A percentile compares a stretch with the other conserved stretches of the same genome.
Evolutionary conservation across 345 rosid species (phyloP).

Genomic region (Cardiospermum halicacabum): DNA sequence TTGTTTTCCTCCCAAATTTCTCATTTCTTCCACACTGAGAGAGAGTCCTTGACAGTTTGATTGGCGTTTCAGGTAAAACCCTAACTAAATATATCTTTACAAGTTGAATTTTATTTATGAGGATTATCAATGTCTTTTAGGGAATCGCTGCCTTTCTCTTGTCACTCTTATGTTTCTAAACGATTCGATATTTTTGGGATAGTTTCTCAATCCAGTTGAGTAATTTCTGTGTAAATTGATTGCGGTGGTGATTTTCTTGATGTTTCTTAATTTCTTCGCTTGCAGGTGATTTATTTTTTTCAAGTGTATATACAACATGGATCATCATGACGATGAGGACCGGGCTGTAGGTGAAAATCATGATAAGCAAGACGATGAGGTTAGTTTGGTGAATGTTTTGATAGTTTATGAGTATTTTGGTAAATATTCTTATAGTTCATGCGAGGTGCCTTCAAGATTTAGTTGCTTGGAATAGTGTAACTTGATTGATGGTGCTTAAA

Average conservation of each 20-base stretch:
- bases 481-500: not conserved
- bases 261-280: not conserved
- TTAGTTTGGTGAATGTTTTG: slow-evolving; percentile 21
- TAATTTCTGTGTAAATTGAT: not conserved
- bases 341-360: slow-evolving; percentile 39
- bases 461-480: not conserved
- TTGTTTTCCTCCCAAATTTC: not conserved
- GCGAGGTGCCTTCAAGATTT: not conserved
- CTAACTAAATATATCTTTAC: not conserved
- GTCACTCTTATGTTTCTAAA: not conserved
- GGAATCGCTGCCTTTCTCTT: not conserved
- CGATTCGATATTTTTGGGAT: not conserved
- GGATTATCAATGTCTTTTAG: too few relatives aligned
- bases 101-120: too few relatives aligned
- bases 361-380: slow-evolving; percentile 78
- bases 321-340: slow-evolving; percentile 59
- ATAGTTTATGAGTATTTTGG: too few relatives aligned
- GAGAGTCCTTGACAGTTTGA: not conserved
- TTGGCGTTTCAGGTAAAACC: slow-evolving; percentile 20
- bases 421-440: not conserved
- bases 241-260: not conserved
- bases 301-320: slow-evolving; percentile 33
- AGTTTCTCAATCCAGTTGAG: not conserved
- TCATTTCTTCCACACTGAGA: not conserved
- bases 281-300: not conserved